Base-by-base conservation (phyloP, 768 basidiomycete genomes). In the Pleurotus djamor region DNA sequence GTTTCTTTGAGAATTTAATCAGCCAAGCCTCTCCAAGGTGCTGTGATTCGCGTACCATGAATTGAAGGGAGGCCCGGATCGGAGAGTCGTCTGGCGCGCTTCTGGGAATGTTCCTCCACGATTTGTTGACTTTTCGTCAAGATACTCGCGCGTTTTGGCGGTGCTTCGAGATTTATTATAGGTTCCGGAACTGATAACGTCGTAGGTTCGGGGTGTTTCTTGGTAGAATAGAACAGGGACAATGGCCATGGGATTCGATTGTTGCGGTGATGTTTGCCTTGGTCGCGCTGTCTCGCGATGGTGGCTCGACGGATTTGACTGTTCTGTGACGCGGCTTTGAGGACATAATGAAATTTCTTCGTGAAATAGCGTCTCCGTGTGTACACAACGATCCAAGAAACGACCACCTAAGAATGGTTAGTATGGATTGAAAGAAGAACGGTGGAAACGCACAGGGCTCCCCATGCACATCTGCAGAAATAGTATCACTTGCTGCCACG, bases 301-400 rank as follows among this genome's bases (percentile, higher is more conserved):
- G 41, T 56, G 41, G 54, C 16, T 36, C 54, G 54, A 21, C 54
- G 54, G 12, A 56, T 45, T 32, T 56, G 54, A 14, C 54, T 56
- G 41, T 56, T 56, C 8, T 43, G 21, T 5, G 54, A 56, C n/a
- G 54, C 54, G 2, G 54, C 54, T 43, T 56, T 75, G 16, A 87
- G 70, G 47, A 89, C 75, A 66, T 85, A 72, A 57, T 84, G 73
- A 64, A 91, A 90, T 69, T 87, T 88, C 66, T 76, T 80, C 0
- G 85, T 83, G 63, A 94, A 92, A 71, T 87, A 91, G 61, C 79
- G 76, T 68, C 84, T 86, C 59, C 94, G 81, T 60, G 87, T 82
- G 60, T 87, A 83, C 33, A 96, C 92, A 71, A 92, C 89, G 60
- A 92, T 77, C 88, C 92, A 92, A 0, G 92, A 92, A 5, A 93